Percentiles rank a stretch among this genome's conserved stretches.
These are phyloP conservation scores for Pseudoscleropodium purum DNA, from an alignment of 225 moss, liverwort and hornwort genomes.

Conservation along the genomic window DNA sequence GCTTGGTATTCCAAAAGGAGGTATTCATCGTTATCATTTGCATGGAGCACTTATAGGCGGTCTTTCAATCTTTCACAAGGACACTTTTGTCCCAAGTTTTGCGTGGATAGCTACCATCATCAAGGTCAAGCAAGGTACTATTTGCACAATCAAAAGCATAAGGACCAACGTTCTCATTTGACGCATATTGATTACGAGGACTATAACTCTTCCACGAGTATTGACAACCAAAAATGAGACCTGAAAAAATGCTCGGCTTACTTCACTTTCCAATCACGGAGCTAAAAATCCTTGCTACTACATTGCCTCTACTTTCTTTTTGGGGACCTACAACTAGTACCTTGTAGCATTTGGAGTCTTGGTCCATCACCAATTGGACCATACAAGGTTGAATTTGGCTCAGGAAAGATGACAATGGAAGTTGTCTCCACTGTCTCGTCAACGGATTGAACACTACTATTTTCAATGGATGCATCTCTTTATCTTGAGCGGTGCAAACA, in stretches of 20 bases:
- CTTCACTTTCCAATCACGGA: neutral
- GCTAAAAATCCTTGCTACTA: neutral
- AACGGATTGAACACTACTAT: neutral
- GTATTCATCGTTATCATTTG: accelerated
- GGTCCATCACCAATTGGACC: slow-evolving; percentile 1
- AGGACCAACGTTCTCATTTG: no score
- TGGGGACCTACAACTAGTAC: neutral
- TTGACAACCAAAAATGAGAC: neutral
- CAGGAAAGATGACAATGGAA: neutral
- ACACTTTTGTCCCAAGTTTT: neutral
- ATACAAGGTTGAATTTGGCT: neutral
- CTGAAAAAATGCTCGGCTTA: no score
- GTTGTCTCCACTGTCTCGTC: neutral
- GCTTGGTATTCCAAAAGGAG: neutral
- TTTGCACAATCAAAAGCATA: neutral
- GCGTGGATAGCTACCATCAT: neutral
- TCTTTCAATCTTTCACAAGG: neutral
- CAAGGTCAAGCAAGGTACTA: neutral
- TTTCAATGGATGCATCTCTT: neutral
- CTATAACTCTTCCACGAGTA: neutral
- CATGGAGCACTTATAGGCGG: no score
- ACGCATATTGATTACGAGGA: neutral
- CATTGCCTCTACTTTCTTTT: neutral
- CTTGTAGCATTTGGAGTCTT: neutral
- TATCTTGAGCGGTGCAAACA: neutral